Evolutionary conservation across 177 flowering plant genomes (phyloP), one percentile per base, ranked within the genome.

Genomic region (Vitis hybrid): DNA sequence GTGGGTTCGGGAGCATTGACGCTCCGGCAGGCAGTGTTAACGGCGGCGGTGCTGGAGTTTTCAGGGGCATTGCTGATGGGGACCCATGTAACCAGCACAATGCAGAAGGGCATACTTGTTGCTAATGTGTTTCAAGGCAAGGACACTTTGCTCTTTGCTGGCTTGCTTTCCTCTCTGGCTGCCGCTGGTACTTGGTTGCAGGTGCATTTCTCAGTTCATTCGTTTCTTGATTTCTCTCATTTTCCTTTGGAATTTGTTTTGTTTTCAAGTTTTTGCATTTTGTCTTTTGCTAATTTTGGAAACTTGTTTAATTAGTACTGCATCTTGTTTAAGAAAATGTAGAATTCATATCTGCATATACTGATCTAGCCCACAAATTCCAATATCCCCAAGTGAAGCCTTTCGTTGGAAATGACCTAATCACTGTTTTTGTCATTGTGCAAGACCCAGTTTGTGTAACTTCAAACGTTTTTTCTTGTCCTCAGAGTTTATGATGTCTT

Each of bases 181-280:
- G 91, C 98, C 66, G 97, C 99, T 74, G 99, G 99, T 56, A 90
- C 97, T 67, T 96, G 99, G 98, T 82, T 94, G 72, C 99, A 94
- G 97, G 99, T 92, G 56, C 65, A 23, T 55, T 64, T 15, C 10
- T 21, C 3, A 9, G 11, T 10, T 34, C 66, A 67, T 52, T 51
- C 56, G 21, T 62, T 32, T 76, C 8, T 68, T 13, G 68, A 12
- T 51, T 56, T 60, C 60, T 58, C 13, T 18, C 18, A 52, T 54
- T 60, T 34, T 26, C 45, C 13, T 59, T 9, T 45, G 50, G 48
- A 4, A 11, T 11, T 30, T 64, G 6, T 14, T 45, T 7, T 63
- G 21, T n/a, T 40, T 62, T 48, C 4, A 8, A n/a, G 23, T 48
- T 40, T 21, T 40, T 12, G 14, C 19, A 8, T 48, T 62, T 30